Evolutionary conservation across 176 grass and related monocot genomes (phyloP), one percentile per base, ranked within the genome.

Genomic region (Aegilops sharonensis): DNA sequence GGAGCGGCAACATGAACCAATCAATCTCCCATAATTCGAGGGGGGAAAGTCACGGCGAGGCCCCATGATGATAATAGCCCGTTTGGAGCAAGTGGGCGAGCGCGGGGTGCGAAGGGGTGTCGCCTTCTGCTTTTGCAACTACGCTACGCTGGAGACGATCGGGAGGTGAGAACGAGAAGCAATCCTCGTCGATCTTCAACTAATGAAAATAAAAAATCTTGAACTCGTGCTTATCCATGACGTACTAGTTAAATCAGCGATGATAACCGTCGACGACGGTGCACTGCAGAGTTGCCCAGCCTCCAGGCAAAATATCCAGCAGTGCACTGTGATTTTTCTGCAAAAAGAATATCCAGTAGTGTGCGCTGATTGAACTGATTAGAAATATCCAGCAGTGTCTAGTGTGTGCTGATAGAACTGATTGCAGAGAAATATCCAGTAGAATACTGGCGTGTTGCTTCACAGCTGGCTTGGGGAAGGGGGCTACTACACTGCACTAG

Each of bases 71-170:
- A 31, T 23, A 31, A 31, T 31, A 32, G 30, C 81, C 84, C 57
- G 81, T 76, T 61, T 50, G 68, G 12, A 43, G 85, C 89, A 85
- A 88, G 81, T 84, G 89, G 85, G 71, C 23, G 54, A 17, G 86
- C 27, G 23, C 18, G 31, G 12, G 63, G 34, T 42, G 86, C 34
- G 47, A 80, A 43, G 34, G 45, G 12, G 11, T 11, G 62, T 88
- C 77, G 69, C 50, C 85, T 15, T 80, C 85, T 5, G 23, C 59
- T 63, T 69, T 70, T 70, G 76, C 68, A 24, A 80, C 67, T 66
- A 47, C 14, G 29, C 67, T 66, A 47, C 14, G 29, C 69, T 30
- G 59, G 68, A 62, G 64, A 40, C 73, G 47, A 76, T 52, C 42
- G 15, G 61, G 23, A 34, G 36, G 36, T 17, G 11, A 9, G 40